Base-by-base conservation (phyloP, 345 rosid genomes). In the Acer campestre region DNA sequence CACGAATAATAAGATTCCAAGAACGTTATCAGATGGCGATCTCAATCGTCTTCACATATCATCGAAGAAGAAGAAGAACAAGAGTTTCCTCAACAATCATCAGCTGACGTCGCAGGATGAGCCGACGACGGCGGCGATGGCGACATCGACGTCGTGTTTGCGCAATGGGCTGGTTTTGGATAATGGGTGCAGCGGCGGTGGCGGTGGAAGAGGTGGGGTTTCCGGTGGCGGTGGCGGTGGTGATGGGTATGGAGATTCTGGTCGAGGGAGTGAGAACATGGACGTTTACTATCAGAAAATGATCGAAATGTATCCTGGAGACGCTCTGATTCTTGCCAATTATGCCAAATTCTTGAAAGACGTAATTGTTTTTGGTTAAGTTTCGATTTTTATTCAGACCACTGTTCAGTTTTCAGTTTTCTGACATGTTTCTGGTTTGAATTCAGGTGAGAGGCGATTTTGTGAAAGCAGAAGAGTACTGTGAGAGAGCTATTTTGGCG, bases 321-420 rank as follows among this genome's bases (percentile, higher is more conserved):
- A 86, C 70, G 79, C 81, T 51, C 83, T 86, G 20, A 71, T 90
- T 61, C 93, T 90, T 16, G 78, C 88, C 12, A 90, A 90, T 67
- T 88, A 90, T 61, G 87, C 90, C 17, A 86, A 78, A 61, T 90
- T 81, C 86, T 81, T 90, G 79, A 88, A 85, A 78, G 93, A 88
- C 82, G 93, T 86, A 69, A 51, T 6, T 3, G 3, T 16, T 0
- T 58, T 7, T 9, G 31, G 16, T 40, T 18, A 18, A 6, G 62
- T 31, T 48, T 31, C 17, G 13, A 12, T 38, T n/a, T 58, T 67
- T 11, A 16, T n/a, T 61, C 66, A 16, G 7, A 46, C 13, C 10
- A 46, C 38, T 4, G 38, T 35, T 35, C 0, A 4, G 38, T 35
- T 35, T 46, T 46, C 49, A 46, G 49, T 46, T 42, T 42, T 42